Evolutionary conservation across 2,329 filamentous ascomycete genomes (phyloP).

Genomic region (Emmonsiellopsis sp.): DNA sequence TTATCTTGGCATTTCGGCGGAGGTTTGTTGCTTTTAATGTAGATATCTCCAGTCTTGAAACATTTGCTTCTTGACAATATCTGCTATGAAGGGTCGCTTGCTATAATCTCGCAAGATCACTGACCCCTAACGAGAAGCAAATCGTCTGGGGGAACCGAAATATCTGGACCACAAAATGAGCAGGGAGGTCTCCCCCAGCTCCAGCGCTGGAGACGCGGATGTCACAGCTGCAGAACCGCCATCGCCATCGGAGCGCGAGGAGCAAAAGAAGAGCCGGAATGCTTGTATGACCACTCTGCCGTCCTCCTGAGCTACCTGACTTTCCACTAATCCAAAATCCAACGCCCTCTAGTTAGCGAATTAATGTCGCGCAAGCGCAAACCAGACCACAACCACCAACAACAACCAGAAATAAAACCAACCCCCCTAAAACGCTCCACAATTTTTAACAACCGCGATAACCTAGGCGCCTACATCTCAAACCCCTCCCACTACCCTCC

Average conservation of each 20-base stretch:
- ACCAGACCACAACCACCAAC: constrained; percentile 15
- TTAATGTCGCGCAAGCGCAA: constrained; percentile 10
- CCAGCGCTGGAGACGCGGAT: neutral
- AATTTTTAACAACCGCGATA: constrained; percentile 45
- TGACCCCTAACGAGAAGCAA: too few relatives aligned
- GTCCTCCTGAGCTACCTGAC: neutral
- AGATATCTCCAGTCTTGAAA: too few relatives aligned
- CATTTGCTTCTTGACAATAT: neutral
- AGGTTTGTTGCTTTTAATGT: too few relatives aligned
- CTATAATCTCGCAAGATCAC: too few relatives aligned
- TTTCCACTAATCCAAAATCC: constrained; percentile 3
- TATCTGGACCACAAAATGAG: neutral
- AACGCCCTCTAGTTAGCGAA: constrained; percentile 7
- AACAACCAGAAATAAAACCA: constrained; percentile 8
- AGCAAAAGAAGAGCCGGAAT: constrained; percentile 11
- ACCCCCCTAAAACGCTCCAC: neutral
- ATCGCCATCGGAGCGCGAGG: constrained; percentile 11
- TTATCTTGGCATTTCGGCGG: neutral
- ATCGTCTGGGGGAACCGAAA: too few relatives aligned
- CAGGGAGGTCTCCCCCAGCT: neutral
- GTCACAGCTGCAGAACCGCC: neutral
- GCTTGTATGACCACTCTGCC: constrained; percentile 1
- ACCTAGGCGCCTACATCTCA: constrained; percentile 56
- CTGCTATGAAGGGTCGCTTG: too few relatives aligned
- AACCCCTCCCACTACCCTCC: constrained; percentile 52